Percentiles rank a stretch among this genome's conserved stretches.
Evolutionary conservation across 495 filamentous ascomycete species (phyloP).

Genomic region (Talaromyces liani): DNA sequence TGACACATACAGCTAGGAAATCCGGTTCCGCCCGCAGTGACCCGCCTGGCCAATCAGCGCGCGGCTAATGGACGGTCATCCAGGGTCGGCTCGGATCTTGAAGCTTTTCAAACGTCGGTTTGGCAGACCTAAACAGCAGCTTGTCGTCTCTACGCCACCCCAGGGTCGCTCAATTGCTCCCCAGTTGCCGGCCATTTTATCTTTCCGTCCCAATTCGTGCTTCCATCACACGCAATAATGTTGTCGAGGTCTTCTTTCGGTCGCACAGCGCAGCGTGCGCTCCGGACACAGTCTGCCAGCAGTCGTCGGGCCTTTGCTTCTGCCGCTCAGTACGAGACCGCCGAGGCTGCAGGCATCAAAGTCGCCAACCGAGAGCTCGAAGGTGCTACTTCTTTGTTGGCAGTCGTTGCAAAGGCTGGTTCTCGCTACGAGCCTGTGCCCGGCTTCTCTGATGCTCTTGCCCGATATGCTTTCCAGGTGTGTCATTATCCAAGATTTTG

Average conservation of each 20-base stretch:
- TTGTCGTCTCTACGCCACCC: slow-evolving; percentile 19
- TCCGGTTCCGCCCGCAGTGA: slow-evolving; percentile 42
- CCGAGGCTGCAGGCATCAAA: slow-evolving; percentile 81
- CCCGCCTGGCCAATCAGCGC: slow-evolving; percentile 32
- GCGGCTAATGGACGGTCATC: slow-evolving; percentile 31
- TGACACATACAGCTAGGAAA: slow-evolving; percentile 19
- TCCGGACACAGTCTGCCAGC: slow-evolving; percentile 47
- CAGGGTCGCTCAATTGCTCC: slow-evolving; percentile 36
- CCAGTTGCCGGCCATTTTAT: slow-evolving; percentile 24
- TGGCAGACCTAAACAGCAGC: slow-evolving; percentile 9
- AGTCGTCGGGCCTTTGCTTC: slow-evolving; percentile 72
- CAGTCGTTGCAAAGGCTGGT: slow-evolving; percentile 85
- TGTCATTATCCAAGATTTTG: neutral
- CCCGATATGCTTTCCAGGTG: slow-evolving; percentile 95
- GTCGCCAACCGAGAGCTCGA: slow-evolving; percentile 79
- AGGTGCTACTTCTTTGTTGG: slow-evolving; percentile 82
- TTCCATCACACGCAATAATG: slow-evolving; percentile 60
- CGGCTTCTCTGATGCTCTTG: slow-evolving; percentile 80
- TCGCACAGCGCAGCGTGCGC: slow-evolving; percentile 69
- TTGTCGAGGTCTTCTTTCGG: slow-evolving; percentile 74
- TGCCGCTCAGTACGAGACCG: slow-evolving; percentile 80
- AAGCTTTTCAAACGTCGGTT: slow-evolving; percentile 41
- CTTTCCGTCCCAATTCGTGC: slow-evolving; percentile 20
- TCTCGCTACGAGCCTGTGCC: slow-evolving; percentile 84
- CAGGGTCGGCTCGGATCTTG: slow-evolving; percentile 30